Percentiles rank a stretch among this genome's conserved stretches.
These are phyloP conservation scores for Apiosordaria backusii DNA, from an alignment of 495 filamentous ascomycete genomes.

Conservation along the genomic window DNA sequence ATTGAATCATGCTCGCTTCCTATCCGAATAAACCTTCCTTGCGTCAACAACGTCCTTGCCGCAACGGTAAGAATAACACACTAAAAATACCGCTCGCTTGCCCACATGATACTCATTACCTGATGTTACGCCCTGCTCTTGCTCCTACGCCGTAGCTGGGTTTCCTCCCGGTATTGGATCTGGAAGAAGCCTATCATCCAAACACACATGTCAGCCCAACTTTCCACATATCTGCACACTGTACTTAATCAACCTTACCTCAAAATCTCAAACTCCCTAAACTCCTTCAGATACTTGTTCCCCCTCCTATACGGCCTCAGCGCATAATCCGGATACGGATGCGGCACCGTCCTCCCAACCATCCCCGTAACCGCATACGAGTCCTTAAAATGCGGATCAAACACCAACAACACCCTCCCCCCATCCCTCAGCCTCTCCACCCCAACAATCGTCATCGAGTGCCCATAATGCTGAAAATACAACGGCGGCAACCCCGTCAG, in stretches of 20 bases:
- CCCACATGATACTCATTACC: not conserved
- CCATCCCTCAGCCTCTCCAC: constrained; percentile 64
- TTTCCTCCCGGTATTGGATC: too few species aligned
- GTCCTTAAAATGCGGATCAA: constrained; percentile 79
- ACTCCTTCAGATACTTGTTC: constrained; percentile 61
- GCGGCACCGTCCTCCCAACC: constrained; percentile 26
- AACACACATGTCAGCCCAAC: not conserved
- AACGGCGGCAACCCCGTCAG: constrained; percentile 73
- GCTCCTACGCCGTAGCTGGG: too few species aligned
- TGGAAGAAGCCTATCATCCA: not conserved
- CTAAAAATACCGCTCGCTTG: not conserved
- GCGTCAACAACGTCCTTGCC: not conserved
- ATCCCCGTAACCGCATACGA: not conserved
- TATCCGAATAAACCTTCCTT: not conserved
- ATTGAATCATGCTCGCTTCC: not conserved
- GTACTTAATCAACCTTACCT: constrained; percentile 52
- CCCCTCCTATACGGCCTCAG: constrained; percentile 71
- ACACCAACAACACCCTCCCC: constrained; percentile 70
- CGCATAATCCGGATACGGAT: constrained; percentile 49
- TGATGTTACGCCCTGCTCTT: not conserved
- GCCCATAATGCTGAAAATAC: constrained; percentile 90
- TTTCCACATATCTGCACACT: not conserved
- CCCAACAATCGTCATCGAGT: constrained; percentile 90
- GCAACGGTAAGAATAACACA: not conserved
- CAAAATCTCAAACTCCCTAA: constrained; percentile 73